Conservation (phyloP, 2,329 filamentous ascomycete genomes). For the Fusarium fujikuroi region DNA sequence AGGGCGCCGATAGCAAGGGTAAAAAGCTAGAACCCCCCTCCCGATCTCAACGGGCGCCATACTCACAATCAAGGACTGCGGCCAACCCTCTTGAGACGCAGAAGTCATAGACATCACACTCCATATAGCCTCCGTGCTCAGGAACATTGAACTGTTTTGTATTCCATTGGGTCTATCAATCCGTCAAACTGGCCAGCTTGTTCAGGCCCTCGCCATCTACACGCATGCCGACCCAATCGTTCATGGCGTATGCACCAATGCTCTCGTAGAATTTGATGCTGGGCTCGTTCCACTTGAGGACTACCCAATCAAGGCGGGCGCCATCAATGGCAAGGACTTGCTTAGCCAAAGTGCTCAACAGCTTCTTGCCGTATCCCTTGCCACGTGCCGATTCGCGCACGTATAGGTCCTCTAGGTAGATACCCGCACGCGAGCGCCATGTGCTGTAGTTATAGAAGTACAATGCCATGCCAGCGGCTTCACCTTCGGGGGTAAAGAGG, state of each 20-base stretch:
- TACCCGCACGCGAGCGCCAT: constrained; percentile 86
- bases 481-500: constrained; percentile 62
- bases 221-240: constrained; percentile 80
- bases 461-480: constrained; percentile 79
- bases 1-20: constrained; percentile 52
- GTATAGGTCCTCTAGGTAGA: constrained; percentile 95
- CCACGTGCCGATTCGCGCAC: constrained; percentile 77
- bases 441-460: constrained; percentile 98
- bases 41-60: neutral
- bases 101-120: neutral
- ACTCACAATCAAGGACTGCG: constrained; percentile 27
- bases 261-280: constrained; percentile 87
- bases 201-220: constrained; percentile 74
- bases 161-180: constrained; percentile 35
- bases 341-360: constrained; percentile 81
- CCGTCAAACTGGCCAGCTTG: constrained; percentile 64
- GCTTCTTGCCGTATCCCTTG: constrained; percentile 80
- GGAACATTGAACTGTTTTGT: neutral
- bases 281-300: constrained; percentile 92
- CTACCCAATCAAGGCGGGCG: constrained; percentile 86
- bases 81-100: neutral
- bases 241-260: constrained; percentile 73
- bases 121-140: neutral
- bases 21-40: constrained; percentile 31
- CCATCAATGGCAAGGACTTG: constrained; percentile 80